Base-by-base conservation (phyloP, 1,139 yeast genomes). In the Pichia terricola region DNA sequence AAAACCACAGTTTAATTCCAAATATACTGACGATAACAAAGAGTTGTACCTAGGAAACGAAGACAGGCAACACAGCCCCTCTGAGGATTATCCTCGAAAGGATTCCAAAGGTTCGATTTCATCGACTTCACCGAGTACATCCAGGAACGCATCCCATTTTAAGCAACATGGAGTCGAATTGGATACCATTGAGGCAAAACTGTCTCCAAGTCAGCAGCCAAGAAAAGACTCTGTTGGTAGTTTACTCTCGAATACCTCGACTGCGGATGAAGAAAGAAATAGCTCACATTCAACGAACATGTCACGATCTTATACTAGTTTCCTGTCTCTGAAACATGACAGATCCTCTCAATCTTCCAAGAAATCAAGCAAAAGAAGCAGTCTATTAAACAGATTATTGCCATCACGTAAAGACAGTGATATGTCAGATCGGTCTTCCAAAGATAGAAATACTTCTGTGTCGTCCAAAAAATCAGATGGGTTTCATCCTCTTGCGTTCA, bases 321-420 rank as follows among this genome's bases (percentile, higher is more conserved):
- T 41, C 22, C 3, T 34, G 2, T 33, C 58, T 6, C 39, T 53
- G 31, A 34, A 39, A n/a, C 36, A 32, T 31, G 41, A 41, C 27
- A 26, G 38, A 16, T 39, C 45, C 3, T 30, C 43, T 3, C 40
- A 38, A 16, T 35, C 45, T 4, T 37, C 52, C 1, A 51, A 48
- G 33, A 53, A 51, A 37, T 34, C 44, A 10, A 47, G 55, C 40
- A 50, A 53, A 41, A 47, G 60, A 16, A 44, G 60, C 3, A 48
- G 53, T 27, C 35, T 58, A 7, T 44, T 57, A 28, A 54, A 46
- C 38, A 54, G 50, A 41, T 38, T 59, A 8, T 45, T 59, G 6
- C 57, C 60, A 3, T 49, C 56, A 9, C 50, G 62, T 44, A 50
- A 59, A 35, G 61, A 55, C 22, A 52, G 57, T 35, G 58, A 53